Base-by-base conservation (phyloP, 1,284 basidiomycete species). In the Ceratorhiza oryzae-sativae region DNA sequence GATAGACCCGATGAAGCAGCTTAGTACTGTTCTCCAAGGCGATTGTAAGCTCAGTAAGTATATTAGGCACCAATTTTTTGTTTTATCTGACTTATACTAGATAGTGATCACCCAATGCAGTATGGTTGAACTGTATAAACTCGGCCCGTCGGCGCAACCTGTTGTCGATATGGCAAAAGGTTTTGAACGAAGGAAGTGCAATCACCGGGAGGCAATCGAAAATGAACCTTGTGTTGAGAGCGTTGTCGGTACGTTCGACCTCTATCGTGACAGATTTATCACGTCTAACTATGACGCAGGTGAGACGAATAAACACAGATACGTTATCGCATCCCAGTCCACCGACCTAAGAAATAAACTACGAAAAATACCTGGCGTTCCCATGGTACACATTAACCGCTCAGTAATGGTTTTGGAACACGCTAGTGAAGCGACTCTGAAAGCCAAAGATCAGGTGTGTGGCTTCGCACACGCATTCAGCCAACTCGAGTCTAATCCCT, bases 21-120 rank as follows among this genome's bases (percentile, higher is more conserved):
- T 97, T 30, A 81, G 83, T 48, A 84, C 83, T 10, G 89, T 94
- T 41, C 84, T 95, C 9, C 94, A 96, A 79, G 95, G 93, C 18
- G 86, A 87, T 63, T 86, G 92, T 73, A 97, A 97, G 81, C 92
- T 90, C 34, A 97, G 95, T 97, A 79, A 82, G 94, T 55, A 3
- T 23, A 18, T 84, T 27, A 18, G 39, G 12, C 13, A 32, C 34
- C 10, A 12, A 30, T 10, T 48, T 75, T 39, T 59, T 6, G n/a
- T 23, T 18, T 8, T 9, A 20, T 20, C 25, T 46, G 27, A 51
- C 34, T 45, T 25, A 51, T 65, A 51, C 25, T 55, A 74, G 82
- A 85, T 78, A 97, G 95, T 98, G 95, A 97, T 98, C 79, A 97
- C 95, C 0, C 95, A 97, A 79, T 98, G 95, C 79, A 95, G 91